phyloP scores from a whole-genome alignment of 345 rosid genomes.

The Mangifera indica region DNA sequence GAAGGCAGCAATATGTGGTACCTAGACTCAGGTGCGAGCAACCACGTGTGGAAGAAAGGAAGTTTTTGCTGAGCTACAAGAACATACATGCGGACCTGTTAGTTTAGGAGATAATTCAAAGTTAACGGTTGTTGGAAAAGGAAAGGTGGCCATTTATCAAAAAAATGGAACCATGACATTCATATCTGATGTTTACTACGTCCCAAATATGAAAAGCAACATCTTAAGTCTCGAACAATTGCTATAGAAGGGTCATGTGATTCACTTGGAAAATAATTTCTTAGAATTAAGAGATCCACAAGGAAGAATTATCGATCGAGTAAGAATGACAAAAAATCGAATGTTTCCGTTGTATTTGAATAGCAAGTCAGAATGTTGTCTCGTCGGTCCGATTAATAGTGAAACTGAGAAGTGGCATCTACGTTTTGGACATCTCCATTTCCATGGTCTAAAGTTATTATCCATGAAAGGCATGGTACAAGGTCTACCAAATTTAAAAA shows the following conservation, averaged over 20 bases:
- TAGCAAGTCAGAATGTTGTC: background rate
- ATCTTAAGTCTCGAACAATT: too few species aligned
- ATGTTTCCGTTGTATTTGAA: background rate
- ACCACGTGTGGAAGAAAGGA: conserved; percentile 6
- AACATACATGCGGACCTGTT: background rate
- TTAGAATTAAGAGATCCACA: background rate
- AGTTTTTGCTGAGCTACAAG: conserved; percentile 9
- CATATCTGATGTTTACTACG: conserved; percentile 16
- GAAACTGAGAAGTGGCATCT: background rate
- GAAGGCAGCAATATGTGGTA: background rate
- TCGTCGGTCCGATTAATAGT: background rate
- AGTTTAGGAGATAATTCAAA: conserved; percentile 12
- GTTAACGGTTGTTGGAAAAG: conserved; percentile 7
- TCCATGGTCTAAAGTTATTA: background rate
- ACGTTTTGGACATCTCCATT: background rate
- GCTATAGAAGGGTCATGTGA: too few species aligned
- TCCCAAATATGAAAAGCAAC: too few species aligned
- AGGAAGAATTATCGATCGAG: background rate
- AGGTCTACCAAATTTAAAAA: background rate
- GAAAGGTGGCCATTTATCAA: background rate
- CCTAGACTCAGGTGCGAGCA: background rate
- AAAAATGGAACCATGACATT: background rate
- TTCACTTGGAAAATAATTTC: background rate
- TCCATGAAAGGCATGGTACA: background rate
- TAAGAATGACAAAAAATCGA: background rate